A percentile compares a stretch with the other conserved stretches of the same genome.
These are phyloP conservation scores for Fusarium musae DNA, from an alignment of 2,329 filamentous ascomycete species.

Conservation along the genomic window DNA sequence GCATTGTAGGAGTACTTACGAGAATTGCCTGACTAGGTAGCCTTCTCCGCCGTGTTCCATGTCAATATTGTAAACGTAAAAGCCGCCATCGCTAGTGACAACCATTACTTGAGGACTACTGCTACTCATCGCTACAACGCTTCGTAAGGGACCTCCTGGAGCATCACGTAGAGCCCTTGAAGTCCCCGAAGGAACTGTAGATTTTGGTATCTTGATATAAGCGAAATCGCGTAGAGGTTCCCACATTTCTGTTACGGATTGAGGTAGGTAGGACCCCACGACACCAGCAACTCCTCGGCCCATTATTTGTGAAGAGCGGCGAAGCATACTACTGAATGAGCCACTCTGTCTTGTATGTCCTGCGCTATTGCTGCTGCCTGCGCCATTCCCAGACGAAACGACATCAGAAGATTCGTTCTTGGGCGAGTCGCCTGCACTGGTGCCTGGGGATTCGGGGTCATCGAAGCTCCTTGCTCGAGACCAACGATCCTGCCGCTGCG, in stretches of 20 bases:
- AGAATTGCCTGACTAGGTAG: slow-evolving; percentile 89
- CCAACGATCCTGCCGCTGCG: slow-evolving; percentile 63
- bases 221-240: slow-evolving; percentile 95
- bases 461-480: slow-evolving; percentile 65
- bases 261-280: slow-evolving; percentile 90
- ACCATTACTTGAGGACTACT: slow-evolving; percentile 98
- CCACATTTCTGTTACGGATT: slow-evolving; percentile 97
- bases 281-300: slow-evolving; percentile 88
- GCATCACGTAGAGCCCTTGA: slow-evolving; percentile 47
- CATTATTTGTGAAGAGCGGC: slow-evolving; percentile 95
- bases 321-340: slow-evolving; percentile 88
- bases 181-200: slow-evolving; percentile 39
- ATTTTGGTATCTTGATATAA: slow-evolving; percentile 90
- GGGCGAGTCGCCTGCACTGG: slow-evolving; percentile 64
- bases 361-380: slow-evolving; percentile 43
- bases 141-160: slow-evolving; percentile 70
- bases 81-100: slow-evolving; percentile 93
- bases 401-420: slow-evolving; percentile 60
- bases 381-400: slow-evolving; percentile 42
- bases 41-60: slow-evolving; percentile 95
- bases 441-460: slow-evolving; percentile 50
- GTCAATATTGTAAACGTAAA: slow-evolving; percentile 95
- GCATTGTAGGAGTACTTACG: slow-evolving; percentile 68
- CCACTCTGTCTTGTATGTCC: slow-evolving; percentile 69
- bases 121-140: slow-evolving; percentile 97